These are phyloP conservation scores for Crithidia expoeki DNA, from an alignment of 208 protist species.

Conservation along the genomic window DNA sequence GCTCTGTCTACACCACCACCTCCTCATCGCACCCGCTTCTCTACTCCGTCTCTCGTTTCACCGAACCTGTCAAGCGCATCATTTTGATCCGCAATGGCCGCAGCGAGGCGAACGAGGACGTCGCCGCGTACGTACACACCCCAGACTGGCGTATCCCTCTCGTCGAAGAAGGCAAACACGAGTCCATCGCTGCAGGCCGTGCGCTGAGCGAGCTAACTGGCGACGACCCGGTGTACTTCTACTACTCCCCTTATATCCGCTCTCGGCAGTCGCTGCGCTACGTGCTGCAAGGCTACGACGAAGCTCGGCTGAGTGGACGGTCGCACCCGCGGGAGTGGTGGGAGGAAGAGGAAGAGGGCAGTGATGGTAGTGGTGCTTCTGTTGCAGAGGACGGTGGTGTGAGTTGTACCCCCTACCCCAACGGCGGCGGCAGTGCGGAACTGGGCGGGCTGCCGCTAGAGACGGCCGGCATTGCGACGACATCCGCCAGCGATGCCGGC, in stretches of 20 bases:
- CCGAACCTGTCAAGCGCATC: constrained; percentile 89
- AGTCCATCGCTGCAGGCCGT: constrained; percentile 69
- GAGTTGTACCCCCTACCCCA: neutral
- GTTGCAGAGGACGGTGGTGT: neutral
- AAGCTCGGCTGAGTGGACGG: constrained; percentile 31
- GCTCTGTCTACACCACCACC: neutral
- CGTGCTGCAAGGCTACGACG: constrained; percentile 79
- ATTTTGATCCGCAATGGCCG: constrained; percentile 87
- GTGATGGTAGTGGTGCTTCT: neutral
- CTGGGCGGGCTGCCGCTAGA: constrained; percentile 6
- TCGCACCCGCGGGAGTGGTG: constrained; percentile 36
- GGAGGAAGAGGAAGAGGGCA: constrained; percentile 35
- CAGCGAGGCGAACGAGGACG: constrained; percentile 79
- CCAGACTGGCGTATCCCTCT: constrained; percentile 93
- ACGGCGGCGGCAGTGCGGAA: neutral
- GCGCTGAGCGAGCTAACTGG: constrained; percentile 75
- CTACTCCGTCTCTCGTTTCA: constrained; percentile 41
- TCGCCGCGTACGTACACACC: constrained; percentile 64
- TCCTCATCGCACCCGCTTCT: constrained; percentile 21
- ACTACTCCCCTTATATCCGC: constrained; percentile 91
- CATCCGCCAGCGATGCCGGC: neutral
- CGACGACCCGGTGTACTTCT: constrained; percentile 86
- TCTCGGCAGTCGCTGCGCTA: constrained; percentile 78
- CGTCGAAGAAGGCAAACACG: constrained; percentile 65
- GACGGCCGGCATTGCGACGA: neutral